Base-by-base conservation (phyloP, 2,329 filamentous ascomycete genomes). In the Penicillium hordei region DNA sequence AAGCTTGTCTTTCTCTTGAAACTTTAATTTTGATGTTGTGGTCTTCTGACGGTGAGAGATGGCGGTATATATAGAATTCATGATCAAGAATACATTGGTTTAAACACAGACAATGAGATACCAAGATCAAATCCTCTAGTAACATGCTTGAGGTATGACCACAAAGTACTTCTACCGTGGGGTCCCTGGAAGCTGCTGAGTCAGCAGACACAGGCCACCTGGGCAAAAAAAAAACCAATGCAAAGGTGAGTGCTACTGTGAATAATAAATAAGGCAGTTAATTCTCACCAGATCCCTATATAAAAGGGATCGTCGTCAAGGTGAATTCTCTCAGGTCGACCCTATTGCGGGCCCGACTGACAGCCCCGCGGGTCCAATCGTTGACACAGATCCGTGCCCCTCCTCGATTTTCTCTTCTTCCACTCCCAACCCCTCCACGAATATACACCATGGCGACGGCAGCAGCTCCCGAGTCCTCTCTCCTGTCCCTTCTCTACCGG, bases 401-500 rank as follows among this genome's bases (percentile, higher is more conserved):
- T 72, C 70, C 58, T 65, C 66, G 61, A 66, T 59, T 70, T 65
- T 65, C 62, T 63, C 60, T 62, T 62, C 57, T 60, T 62, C 52
- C 60, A 63, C 62, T 31, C 23, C 33, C 55, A 57, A 57, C 60
- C 58, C 62, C 60, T 64, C 60, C 61, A 65, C 64, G 61, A 61
- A 59, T 64, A 64, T 65, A 62, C 65, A 67, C 61, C 64, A 67
- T 67, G 65, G 65, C 65, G 57, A 67, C 72, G 55, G 71, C 71
- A 52, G 69, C 71, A 46, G 70, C 75, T 44, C 75, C 75, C 58
- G 69, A 75, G 61, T 70, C 74, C 61, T 76, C 76, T 52, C 72
- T 80, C 59, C 72, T 79, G 53, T 72, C 76, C 33, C 72, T 78
- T 59, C 73, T 79, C 62, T 77, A 78, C 70, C 72, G 75, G 54